Evolutionary conservation across 139 green algal genomes (phyloP).

Genomic region (Micractinium sp.): DNA sequence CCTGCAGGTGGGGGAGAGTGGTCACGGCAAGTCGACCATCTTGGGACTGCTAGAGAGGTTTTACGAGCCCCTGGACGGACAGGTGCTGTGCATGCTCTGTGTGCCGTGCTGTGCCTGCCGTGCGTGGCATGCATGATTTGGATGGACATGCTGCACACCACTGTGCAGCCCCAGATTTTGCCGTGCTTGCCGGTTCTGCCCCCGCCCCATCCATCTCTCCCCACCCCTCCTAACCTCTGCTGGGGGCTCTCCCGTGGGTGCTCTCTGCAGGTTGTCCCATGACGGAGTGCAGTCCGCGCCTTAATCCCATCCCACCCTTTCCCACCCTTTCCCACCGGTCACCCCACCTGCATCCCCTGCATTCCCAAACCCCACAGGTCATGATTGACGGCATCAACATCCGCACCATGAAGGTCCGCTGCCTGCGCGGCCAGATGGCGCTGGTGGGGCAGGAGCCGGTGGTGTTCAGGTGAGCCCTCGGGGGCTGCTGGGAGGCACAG

Average conservation of each 20-base stretch:
- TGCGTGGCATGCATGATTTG: no score
- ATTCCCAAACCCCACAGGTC: slow-evolving; percentile 49
- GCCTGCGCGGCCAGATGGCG: slow-evolving; percentile 73
- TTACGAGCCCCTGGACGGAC: slow-evolving; percentile 70
- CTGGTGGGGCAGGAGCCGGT: slow-evolving; percentile 89
- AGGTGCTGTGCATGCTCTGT: not conserved
- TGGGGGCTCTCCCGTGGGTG: no score
- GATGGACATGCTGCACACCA: not conserved
- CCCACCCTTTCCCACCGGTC: no score
- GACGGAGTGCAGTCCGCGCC: no score
- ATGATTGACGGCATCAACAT: slow-evolving; percentile 86
- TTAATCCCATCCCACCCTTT: no score
- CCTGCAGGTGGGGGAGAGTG: slow-evolving; percentile 71
- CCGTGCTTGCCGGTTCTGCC: no score
- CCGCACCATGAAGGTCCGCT: slow-evolving; percentile 66
- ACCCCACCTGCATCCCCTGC: no score
- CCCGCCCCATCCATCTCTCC: no score
- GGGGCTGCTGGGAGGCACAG: not conserved
- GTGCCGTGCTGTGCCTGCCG: no score
- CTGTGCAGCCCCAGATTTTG: no score
- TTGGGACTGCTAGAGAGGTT: slow-evolving; percentile 90
- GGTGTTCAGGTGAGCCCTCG: slow-evolving; percentile 74
- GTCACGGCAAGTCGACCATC: slow-evolving; percentile 94
- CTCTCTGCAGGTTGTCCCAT: no score
- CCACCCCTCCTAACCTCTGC: no score